phyloP scores from a whole-genome alignment of 768 basidiomycete genomes.

The Cantharellus cinnabarinus region DNA sequence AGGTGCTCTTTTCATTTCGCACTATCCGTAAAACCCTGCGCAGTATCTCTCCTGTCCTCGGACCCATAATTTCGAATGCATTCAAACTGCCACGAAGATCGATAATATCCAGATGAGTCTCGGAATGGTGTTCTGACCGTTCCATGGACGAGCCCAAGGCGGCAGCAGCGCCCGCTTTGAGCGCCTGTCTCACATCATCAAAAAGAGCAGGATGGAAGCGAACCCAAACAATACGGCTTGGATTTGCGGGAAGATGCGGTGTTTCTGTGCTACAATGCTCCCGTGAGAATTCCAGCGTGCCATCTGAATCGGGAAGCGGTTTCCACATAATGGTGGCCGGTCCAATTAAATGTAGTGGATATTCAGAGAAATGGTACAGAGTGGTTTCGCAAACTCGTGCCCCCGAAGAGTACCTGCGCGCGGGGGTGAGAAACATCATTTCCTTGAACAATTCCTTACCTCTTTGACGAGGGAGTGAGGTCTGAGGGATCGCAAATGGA shows the following conservation, averaged over 20 bases:
- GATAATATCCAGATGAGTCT: slow-evolving; percentile 32
- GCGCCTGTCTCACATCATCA: slow-evolving; percentile 30
- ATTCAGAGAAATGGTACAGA: slow-evolving; percentile 39
- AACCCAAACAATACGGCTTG: slow-evolving; percentile 42
- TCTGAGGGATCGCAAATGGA: slow-evolving; percentile 45
- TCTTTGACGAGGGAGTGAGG: slow-evolving; percentile 29
- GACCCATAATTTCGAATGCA: slow-evolving; percentile 79
- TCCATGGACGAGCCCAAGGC: slow-evolving; percentile 22
- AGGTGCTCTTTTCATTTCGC: too few relatives aligned
- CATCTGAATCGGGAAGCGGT: slow-evolving; percentile 14
- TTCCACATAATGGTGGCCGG: slow-evolving; percentile 62
- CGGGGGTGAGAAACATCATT: background rate
- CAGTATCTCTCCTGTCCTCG: slow-evolving; percentile 31
- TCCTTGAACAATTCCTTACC: slow-evolving; percentile 21
- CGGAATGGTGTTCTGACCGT: slow-evolving; percentile 6
- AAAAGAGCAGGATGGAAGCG: slow-evolving; percentile 59
- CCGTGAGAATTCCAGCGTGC: background rate
- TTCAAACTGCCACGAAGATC: slow-evolving; percentile 56
- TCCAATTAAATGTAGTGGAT: slow-evolving; percentile 51
- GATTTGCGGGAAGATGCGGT: background rate
- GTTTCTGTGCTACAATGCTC: too few relatives aligned
- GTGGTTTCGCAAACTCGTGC: slow-evolving; percentile 43
- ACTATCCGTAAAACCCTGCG: background rate
- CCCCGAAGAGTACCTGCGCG: slow-evolving; percentile 40
- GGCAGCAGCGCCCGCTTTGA: slow-evolving; percentile 32